phyloP scores from a whole-genome alignment of 2,329 filamentous ascomycete species.

The Neonectria sp. region DNA sequence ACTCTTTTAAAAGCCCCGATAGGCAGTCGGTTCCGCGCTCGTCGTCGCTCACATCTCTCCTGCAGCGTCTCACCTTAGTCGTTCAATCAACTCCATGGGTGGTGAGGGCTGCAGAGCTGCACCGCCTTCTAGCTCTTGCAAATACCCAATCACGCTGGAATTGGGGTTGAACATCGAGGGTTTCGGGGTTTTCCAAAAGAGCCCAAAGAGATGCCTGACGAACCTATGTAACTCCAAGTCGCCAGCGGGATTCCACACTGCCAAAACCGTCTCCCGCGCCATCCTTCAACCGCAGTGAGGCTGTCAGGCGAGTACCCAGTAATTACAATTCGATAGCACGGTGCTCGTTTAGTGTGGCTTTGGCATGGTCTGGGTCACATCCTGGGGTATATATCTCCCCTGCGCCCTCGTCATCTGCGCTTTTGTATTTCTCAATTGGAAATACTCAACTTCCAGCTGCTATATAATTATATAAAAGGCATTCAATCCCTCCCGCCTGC shows the following conservation, averaged over 20 bases:
- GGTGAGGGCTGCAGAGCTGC: background rate
- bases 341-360: conserved; percentile 3
- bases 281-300: conserved; percentile 36
- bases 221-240: conserved; percentile 5
- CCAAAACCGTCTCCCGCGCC: background rate
- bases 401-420: conserved; percentile 7
- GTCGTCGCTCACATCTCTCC: conserved; percentile 35
- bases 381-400: conserved; percentile 12
- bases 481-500: background rate
- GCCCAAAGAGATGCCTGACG: conserved; percentile 11
- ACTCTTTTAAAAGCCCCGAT: conserved; percentile 33
- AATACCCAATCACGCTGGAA: conserved; percentile 12
- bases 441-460: background rate
- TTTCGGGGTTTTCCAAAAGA: background rate
- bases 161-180: conserved; percentile 4
- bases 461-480: background rate
- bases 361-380: background rate
- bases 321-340: conserved; percentile 10
- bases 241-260: background rate
- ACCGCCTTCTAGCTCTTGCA: background rate
- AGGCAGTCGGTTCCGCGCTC: conserved; percentile 34
- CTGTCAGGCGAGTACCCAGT: conserved; percentile 31
- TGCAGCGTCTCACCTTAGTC: conserved; percentile 19
- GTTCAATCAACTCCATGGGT: conserved; percentile 35
- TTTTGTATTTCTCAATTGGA: conserved; percentile 13